Base-by-base conservation (phyloP, 1,284 basidiomycete species). In the Kalmanozyma brasiliensis region DNA sequence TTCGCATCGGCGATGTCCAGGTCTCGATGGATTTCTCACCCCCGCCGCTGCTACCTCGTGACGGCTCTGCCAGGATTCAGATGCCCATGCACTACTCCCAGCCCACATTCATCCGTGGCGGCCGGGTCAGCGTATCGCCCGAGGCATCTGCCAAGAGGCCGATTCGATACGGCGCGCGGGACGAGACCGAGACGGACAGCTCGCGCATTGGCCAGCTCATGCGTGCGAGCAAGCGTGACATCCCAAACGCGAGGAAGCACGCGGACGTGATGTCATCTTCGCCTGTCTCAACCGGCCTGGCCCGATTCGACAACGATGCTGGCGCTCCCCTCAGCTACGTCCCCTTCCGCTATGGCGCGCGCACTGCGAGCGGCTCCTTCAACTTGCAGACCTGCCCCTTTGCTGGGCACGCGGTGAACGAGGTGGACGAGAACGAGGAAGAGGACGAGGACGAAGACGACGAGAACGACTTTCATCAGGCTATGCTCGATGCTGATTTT, bases 381-480 rank as follows among this genome's bases (percentile, higher is more conserved):
- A 49, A 44, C 26, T n/a, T 55, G 56, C 51, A 49, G 24, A 19
- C 26, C 7, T 47, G 29, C 9, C 49, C 56, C 2, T 59, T 65
- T n/a, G 56, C 37, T 19, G 24, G 29, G 8, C 38, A 41, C 5
- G 32, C 30, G 11, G 38, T 38, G 11, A 34, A 47, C 20, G 42
- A 55, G 33, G 47, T 41, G 30, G 48, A 52, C 33, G 37, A 41
- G 3, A 32, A 34, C 32, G 44, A 45, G 13, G 49, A 60, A 13
- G 55, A 63, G 0, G 59, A 68, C 4, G 74, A 72, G 3, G 74
- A 72, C 11, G 69, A 74, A 1, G 72, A 65, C 4, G 69, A 79
- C 26, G 77, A 79, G 42, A 67, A 79, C 29, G 77, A 79, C 58
- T 79, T 79, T 43, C 77, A 79, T 49, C 63, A 70, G 40, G 73